phyloP scores from a whole-genome alignment of 352 stramenopile genomes.

The Aphanomyces euteiches region DNA sequence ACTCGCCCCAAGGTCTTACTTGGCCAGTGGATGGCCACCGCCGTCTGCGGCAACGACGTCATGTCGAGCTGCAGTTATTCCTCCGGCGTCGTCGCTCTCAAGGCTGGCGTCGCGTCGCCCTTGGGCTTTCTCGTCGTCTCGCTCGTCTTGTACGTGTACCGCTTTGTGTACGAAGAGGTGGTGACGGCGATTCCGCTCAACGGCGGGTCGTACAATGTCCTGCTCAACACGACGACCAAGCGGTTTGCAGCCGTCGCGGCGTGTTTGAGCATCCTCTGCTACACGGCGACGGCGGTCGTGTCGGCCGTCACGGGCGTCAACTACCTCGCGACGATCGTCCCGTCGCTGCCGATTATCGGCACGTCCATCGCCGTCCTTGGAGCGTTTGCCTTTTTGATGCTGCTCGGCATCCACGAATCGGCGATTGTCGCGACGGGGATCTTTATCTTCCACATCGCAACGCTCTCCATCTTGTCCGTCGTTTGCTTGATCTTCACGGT shows the following conservation, averaged over 20 bases:
- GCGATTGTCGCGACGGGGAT: slow-evolving; percentile 78
- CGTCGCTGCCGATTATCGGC: slow-evolving; percentile 39
- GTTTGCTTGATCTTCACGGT: slow-evolving; percentile 55
- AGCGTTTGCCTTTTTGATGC: slow-evolving; percentile 73
- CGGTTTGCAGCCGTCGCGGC: slow-evolving; percentile 79
- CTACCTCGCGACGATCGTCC: slow-evolving; percentile 55
- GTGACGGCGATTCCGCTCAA: slow-evolving; percentile 89
- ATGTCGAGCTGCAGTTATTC: slow-evolving; percentile 82
- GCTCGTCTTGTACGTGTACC: slow-evolving; percentile 58
- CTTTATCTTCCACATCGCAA: slow-evolving; percentile 79
- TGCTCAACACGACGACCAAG: slow-evolving; percentile 91
- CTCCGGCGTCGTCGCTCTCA: slow-evolving; percentile 53
- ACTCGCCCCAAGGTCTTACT: slow-evolving; percentile 37
- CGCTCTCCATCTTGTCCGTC: slow-evolving; percentile 63
- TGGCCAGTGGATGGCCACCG: slow-evolving; percentile 78
- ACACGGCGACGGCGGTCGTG: slow-evolving; percentile 83
- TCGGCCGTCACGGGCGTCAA: slow-evolving; percentile 55
- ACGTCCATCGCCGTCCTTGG: slow-evolving; percentile 62
- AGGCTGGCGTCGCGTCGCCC: slow-evolving; percentile 79
- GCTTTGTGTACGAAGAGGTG: slow-evolving; percentile 88
- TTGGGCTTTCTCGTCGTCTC: slow-evolving; percentile 77
- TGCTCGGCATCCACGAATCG: slow-evolving; percentile 84
- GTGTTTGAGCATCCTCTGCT: slow-evolving; percentile 87
- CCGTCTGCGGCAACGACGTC: slow-evolving; percentile 91
- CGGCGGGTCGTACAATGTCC: slow-evolving; percentile 88